phyloP scores from a whole-genome alignment of 2,329 filamentous ascomycete genomes.

The Thermomyces lanuginosus region DNA sequence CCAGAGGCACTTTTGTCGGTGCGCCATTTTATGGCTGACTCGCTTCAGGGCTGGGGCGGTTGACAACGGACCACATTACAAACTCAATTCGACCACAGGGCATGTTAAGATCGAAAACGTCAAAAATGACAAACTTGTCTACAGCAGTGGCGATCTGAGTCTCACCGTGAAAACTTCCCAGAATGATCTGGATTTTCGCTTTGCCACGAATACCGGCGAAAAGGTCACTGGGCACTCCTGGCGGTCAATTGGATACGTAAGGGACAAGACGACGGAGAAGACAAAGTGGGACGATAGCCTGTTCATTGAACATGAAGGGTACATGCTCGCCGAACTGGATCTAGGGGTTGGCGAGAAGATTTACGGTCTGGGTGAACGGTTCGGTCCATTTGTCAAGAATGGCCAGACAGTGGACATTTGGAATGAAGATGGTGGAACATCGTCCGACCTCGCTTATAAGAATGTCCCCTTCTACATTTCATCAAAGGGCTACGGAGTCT shows the following conservation, averaged over 20 bases:
- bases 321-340: slow-evolving; percentile 25
- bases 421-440: slow-evolving; percentile 38
- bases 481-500: slow-evolving; percentile 59
- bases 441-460: slow-evolving; percentile 25
- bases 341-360: slow-evolving; percentile 43
- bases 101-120: slow-evolving; percentile 16
- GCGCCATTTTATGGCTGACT: background rate
- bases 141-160: slow-evolving; percentile 17
- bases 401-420: slow-evolving; percentile 53
- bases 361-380: slow-evolving; percentile 60
- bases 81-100: slow-evolving; percentile 13
- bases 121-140: slow-evolving; percentile 13
- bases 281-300: slow-evolving; percentile 19
- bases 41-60: slow-evolving; percentile 17
- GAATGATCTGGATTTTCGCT: slow-evolving; percentile 20
- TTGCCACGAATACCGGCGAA: slow-evolving; percentile 9
- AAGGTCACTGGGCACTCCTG: slow-evolving; percentile 24
- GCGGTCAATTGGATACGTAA: slow-evolving; percentile 25
- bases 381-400: slow-evolving; percentile 61
- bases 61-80: slow-evolving; percentile 22
- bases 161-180: slow-evolving; percentile 18
- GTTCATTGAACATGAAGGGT: slow-evolving; percentile 22
- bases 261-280: slow-evolving; percentile 18
- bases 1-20: background rate
- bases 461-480: slow-evolving; percentile 28